phyloP scores from a whole-genome alignment of 2,329 filamentous ascomycete species.

The Talaromyces sp. region DNA sequence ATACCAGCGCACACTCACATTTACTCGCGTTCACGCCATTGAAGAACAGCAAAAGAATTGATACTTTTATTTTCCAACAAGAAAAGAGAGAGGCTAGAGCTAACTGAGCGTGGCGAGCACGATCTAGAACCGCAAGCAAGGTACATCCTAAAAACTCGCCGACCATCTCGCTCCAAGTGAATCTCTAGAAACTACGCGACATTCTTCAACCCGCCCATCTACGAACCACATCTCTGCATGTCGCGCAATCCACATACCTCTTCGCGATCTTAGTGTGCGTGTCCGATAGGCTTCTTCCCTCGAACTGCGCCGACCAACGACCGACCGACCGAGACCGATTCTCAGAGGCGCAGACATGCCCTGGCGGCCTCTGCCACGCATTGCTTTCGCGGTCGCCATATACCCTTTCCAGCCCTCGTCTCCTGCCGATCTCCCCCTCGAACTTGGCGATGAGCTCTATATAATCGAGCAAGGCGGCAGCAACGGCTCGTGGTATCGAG shows the following conservation, averaged over 20 bases:
- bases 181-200: slow-evolving; percentile 1
- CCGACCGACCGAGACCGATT: slow-evolving; percentile 1
- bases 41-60: background rate
- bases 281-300: background rate
- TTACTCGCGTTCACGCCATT: background rate
- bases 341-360: slow-evolving; percentile 57
- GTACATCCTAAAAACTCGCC: background rate
- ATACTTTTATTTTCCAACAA: background rate
- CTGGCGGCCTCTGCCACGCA: slow-evolving; percentile 93
- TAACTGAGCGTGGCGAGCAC: background rate
- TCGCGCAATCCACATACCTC: slow-evolving; percentile 2
- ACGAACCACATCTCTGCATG: slow-evolving; percentile 11
- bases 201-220: slow-evolving; percentile 1
- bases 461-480: slow-evolving; percentile 90
- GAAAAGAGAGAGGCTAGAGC: background rate
- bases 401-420: slow-evolving; percentile 86
- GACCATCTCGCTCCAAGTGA: background rate
- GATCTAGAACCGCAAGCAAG: background rate
- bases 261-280: background rate
- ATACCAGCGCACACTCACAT: background rate
- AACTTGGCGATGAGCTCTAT: slow-evolving; percentile 97
- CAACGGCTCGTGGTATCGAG: slow-evolving; percentile 86
- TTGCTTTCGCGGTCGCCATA: slow-evolving; percentile 95
- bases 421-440: slow-evolving; percentile 86
- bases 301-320: background rate